Evolutionary conservation across 768 basidiomycete genomes (phyloP).

Genomic region (Boletus edulis): DNA sequence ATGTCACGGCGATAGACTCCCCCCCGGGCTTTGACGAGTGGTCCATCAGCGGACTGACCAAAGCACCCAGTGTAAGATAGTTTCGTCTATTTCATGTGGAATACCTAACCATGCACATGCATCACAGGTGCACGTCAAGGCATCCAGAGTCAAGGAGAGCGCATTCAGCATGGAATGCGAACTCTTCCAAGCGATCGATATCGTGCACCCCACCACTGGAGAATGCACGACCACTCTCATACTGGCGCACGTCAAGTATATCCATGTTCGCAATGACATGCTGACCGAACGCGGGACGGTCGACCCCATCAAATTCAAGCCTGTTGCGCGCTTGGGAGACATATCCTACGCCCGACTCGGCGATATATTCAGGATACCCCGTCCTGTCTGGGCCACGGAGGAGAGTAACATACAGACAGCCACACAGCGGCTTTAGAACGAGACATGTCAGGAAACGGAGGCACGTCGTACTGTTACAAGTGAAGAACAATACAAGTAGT

Average conservation of each 20-base stretch:
- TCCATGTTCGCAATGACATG: conserved; percentile 44
- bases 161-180: too few relatives aligned
- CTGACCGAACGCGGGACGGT: conserved; percentile 35
- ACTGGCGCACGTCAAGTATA: conserved; percentile 39
- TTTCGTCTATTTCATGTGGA: neutral
- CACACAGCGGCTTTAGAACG: conserved; percentile 1
- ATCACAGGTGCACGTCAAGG: conserved; percentile 36
- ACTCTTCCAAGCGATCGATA: conserved; percentile 31
- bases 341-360: conserved; percentile 35
- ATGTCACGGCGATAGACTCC: conserved; percentile 36
- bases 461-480: too few relatives aligned
- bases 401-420: conserved; percentile 8
- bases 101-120: neutral
- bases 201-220: conserved; percentile 33
- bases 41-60: conserved; percentile 42
- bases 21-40: conserved; percentile 40
- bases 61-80: conserved; percentile 16
- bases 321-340: conserved; percentile 39
- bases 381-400: conserved; percentile 22
- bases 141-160: too few relatives aligned
- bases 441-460: too few relatives aligned
- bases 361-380: conserved; percentile 27
- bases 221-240: conserved; percentile 32
- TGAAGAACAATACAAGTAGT: too few relatives aligned
- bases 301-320: conserved; percentile 35